Evolutionary conservation across 176 grass and related monocot genomes (phyloP), one percentile per base, ranked within the genome.

Genomic region (Carex cristatella): DNA sequence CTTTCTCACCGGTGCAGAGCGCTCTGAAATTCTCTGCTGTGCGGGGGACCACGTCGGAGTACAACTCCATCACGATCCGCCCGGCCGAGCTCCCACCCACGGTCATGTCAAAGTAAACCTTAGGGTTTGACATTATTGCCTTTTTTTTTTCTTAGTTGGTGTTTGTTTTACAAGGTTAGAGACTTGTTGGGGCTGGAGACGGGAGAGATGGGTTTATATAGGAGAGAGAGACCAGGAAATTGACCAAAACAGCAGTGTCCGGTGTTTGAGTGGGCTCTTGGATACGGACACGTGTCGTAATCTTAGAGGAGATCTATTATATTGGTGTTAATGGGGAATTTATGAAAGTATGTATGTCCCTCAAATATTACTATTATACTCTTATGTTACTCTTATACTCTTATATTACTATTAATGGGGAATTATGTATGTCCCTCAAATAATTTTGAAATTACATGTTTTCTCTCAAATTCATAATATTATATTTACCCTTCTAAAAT

Each of bases 1-100:
- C 93, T 84, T 89, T 94, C 90, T 94, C 93, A 4, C 93, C 90
- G 0, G 93, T 94, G 90, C 93, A 94, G 0, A 94, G 93, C 1
- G 93, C 93, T 1, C 93, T 90, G 81, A 94, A 94, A 84, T 94
- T 94, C 88, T 94, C 93, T 0, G 90, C 90, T 0, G 93, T 94
- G 13, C 32, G 38, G 0, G 90, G 93, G 0, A 86, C 89, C 10
- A 70, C 82, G 58, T 79, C 0, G 0, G 88, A 85, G 72, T 66
- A 94, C 12, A 94, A 89, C 86, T 94, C 93, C 88, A 94, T 94
- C 83, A 89, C 90, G 69, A 94, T 89, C 2, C 90, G 88, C 0
- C 93, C 93, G 0, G 85, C 93, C 0, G 93, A 66, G 0, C 5
- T 10, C 1, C 59, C 88, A 77, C 88, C 93, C 0, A 94, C 55